phyloP scores from a whole-genome alignment of 2,329 filamentous ascomycete genomes.

The Phyllosticta citribraziliensis region DNA sequence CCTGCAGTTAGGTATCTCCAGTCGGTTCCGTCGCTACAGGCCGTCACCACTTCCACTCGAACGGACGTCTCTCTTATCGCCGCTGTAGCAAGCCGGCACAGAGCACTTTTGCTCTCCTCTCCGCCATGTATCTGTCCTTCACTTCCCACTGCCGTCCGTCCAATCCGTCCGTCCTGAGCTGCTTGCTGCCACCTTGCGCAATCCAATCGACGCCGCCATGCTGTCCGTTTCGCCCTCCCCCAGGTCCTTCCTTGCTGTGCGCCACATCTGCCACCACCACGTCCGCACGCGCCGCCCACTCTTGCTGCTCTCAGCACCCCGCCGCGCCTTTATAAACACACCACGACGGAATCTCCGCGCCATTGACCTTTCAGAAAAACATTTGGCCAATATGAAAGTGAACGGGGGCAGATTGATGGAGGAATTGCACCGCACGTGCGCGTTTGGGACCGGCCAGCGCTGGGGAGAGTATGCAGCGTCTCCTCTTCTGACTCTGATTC shows the following conservation, averaged over 20 bases:
- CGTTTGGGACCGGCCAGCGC: conserved; percentile 55
- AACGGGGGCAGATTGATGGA: conserved; percentile 51
- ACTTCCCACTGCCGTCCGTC: not conserved
- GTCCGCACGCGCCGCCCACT: not conserved
- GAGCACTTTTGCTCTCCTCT: not conserved
- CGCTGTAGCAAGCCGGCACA: not conserved
- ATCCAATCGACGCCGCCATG: not conserved
- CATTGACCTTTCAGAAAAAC: conserved; percentile 40
- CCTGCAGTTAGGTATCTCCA: not conserved
- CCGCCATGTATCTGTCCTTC: not conserved
- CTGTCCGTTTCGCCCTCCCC: not conserved
- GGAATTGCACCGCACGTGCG: conserved; percentile 55
- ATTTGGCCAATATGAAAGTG: conserved; percentile 45
- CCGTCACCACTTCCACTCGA: not conserved
- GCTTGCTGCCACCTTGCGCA: not conserved
- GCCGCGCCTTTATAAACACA: conserved; percentile 11
- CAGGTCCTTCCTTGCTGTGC: not conserved
- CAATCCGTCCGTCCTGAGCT: too few species aligned
- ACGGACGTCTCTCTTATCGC: not conserved
- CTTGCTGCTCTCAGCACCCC: not conserved
- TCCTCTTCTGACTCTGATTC: not conserved
- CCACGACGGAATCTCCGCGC: conserved; percentile 29
- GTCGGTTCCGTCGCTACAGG: not conserved
- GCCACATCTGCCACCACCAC: not conserved
- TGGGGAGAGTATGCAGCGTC: conserved; percentile 52